phyloP scores from a whole-genome alignment of 495 filamentous ascomycete species.

The Jackrogersella minutella region DNA sequence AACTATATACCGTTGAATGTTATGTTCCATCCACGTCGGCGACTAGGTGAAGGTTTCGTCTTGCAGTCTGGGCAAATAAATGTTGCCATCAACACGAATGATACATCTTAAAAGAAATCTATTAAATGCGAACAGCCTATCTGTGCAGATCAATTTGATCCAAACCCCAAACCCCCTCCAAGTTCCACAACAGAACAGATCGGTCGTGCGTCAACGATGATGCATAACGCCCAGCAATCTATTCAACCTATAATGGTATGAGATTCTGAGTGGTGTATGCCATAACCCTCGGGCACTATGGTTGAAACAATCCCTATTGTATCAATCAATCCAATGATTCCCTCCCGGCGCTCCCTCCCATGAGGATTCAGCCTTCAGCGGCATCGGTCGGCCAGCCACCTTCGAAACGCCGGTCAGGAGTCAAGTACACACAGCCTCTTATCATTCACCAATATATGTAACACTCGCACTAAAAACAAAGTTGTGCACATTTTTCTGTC shows the following conservation, averaged over 20 bases:
- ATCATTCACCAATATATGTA: not conserved
- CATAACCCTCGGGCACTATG: not conserved
- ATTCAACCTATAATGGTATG: too few species aligned
- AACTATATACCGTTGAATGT: too few species aligned
- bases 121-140: not conserved
- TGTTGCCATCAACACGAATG: too few species aligned
- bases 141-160: too few species aligned
- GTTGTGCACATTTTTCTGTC: not conserved
- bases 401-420: constrained; percentile 20
- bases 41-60: too few species aligned
- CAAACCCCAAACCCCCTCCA: not conserved
- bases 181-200: constrained; percentile 10
- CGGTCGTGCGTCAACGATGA: constrained; percentile 23
- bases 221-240: constrained; percentile 14
- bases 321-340: constrained; percentile 24
- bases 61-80: too few species aligned
- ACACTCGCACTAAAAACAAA: not conserved
- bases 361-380: constrained; percentile 9
- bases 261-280: constrained; percentile 18
- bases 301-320: constrained; percentile 34
- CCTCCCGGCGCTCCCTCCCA: constrained; percentile 18
- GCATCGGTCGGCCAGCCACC: constrained; percentile 4
- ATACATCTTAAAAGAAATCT: too few species aligned
- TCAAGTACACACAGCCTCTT: constrained; percentile 13
- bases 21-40: too few species aligned